Base-by-base conservation (phyloP, 768 basidiomycete genomes). In the Suillus weaverae region DNA sequence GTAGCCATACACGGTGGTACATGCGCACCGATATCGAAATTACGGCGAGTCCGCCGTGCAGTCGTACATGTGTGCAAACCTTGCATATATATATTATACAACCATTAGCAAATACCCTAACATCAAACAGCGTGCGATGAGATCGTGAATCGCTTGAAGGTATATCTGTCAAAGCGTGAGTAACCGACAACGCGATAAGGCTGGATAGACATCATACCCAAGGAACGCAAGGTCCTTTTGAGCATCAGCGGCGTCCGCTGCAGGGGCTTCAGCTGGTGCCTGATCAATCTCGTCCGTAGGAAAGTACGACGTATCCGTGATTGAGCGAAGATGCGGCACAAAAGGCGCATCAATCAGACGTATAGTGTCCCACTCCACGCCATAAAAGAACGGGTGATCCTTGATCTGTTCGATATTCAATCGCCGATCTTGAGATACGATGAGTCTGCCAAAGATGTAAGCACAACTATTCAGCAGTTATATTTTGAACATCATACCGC, bases 241-340 rank as follows among this genome's bases (percentile, higher is more conserved):
- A 33, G 84, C 81, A 22, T 74, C 80, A 53, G 76, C 74, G 1
- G 68, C 69, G 57, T 79, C 67, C 46, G 84, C 79, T 32, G 75
- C 66, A 32, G 81, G 69, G 13, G 74, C 68, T 66, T 85, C 83
- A 57, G 85, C 83, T 11, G 85, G 79, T 2, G 70, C 89, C 77
- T 95, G 91, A 63, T 96, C 93, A 62, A 96, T 84, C 70, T 97
- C 94, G 66, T 97, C 95, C 2, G 92, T 95, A 1, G 96, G 96
- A 85, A 97, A 97, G 80, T 97, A 97, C n/a, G 94, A 95, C 2
- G 96, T 97, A 69, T 98, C 96, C 41, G 95, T 96, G 72, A 96
- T 91, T 9, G 92, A 95, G 46, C 91, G 86, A 38, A 99, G 82
- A 64, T 94, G 92, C 22, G 97, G 97, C n/a, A 99, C 89, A 76